These are phyloP conservation scores for Saccharata proteae DNA, from an alignment of 2,329 filamentous ascomycete species.

Conservation along the genomic window DNA sequence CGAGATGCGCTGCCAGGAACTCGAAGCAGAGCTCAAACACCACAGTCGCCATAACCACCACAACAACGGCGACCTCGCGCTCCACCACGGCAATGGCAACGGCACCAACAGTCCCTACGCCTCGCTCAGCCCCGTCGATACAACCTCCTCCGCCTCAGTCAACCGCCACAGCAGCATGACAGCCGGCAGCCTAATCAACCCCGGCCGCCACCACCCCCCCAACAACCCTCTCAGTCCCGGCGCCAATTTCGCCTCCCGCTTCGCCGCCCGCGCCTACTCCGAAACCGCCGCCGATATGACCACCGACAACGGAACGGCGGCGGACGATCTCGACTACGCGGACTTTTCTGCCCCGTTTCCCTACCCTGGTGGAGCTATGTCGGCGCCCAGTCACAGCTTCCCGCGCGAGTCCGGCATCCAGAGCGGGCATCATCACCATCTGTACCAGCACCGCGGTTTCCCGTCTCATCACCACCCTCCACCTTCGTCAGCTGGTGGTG, in stretches of 20 bases:
- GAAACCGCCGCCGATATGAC: constrained; percentile 5
- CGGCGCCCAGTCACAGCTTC: too few relatives aligned
- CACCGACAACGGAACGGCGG: too few relatives aligned
- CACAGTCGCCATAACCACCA: background rate
- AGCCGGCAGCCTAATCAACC: constrained; percentile 11
- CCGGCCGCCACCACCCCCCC: too few relatives aligned
- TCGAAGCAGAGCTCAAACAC: constrained; percentile 19
- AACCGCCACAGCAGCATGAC: constrained; percentile 19
- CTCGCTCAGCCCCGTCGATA: constrained; percentile 5
- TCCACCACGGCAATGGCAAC: constrained; percentile 5
- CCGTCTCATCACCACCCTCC: too few relatives aligned
- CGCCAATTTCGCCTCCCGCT: constrained; percentile 11
- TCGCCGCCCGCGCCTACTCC: constrained; percentile 16
- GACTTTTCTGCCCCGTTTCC: too few relatives aligned
- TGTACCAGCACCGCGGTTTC: too few relatives aligned
- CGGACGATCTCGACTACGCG: too few relatives aligned
- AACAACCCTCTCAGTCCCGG: too few relatives aligned
- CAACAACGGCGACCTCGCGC: constrained; percentile 1
- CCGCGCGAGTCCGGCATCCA: too few relatives aligned
- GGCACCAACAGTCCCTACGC: constrained; percentile 4
- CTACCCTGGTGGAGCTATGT: too few relatives aligned
- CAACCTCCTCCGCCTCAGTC: constrained; percentile 10
- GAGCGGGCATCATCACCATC: too few relatives aligned
- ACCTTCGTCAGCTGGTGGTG: too few relatives aligned
- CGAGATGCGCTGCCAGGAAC: constrained; percentile 31